Evolutionary conservation across 148 eudicot species (phyloP).

Genomic region (Amaranthus hypochondriacus): DNA sequence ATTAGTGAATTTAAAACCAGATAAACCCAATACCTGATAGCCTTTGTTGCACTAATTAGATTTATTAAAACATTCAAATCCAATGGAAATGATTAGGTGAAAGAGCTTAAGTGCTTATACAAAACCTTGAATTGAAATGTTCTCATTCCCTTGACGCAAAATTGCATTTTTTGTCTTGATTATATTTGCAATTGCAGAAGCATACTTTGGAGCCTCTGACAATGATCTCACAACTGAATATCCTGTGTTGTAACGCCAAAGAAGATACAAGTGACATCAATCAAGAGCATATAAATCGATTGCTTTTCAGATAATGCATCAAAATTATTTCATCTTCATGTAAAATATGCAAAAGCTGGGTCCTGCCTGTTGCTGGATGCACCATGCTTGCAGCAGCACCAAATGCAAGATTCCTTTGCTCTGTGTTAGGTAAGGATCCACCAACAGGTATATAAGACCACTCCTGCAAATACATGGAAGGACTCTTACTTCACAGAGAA

Average conservation of each 20-base stretch:
- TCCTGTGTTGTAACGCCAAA: conserved; percentile 42
- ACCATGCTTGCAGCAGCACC: conserved; percentile 99
- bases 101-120: conserved; percentile 5
- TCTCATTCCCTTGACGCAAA: conserved; percentile 33
- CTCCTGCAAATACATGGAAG: conserved; percentile 50
- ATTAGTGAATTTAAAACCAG: background rate
- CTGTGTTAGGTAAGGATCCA: conserved; percentile 92
- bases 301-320: conserved; percentile 4
- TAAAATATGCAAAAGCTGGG: conserved; percentile 4
- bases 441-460: conserved; percentile 99
- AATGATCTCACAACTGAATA: conserved; percentile 92
- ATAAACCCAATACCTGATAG: background rate
- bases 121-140: conserved; percentile 82
- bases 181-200: conserved; percentile 71
- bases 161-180: conserved; percentile 45
- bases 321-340: background rate
- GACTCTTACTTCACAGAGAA: background rate
- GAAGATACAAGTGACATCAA: conserved; percentile 3
- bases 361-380: conserved; percentile 92
- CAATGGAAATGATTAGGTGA: background rate
- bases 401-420: conserved; percentile 93
- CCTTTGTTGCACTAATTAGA: background rate
- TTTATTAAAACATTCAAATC: background rate
- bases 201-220: conserved; percentile 95
- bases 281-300: background rate